Conservation (phyloP, 306 rosid genomes). For the apple (Malus domestica) region DNA sequence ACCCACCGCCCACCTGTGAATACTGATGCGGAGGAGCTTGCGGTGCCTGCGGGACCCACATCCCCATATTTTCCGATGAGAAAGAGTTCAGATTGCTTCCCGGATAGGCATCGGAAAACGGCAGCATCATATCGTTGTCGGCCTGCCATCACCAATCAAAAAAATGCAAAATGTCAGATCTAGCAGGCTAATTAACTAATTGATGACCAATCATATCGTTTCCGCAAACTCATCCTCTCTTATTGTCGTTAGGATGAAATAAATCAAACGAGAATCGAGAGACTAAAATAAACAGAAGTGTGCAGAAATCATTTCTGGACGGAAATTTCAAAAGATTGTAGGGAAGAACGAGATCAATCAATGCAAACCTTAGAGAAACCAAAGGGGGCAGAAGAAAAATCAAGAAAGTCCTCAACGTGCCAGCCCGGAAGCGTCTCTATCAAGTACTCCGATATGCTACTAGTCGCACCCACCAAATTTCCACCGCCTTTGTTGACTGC, state of each 20-base stretch:
- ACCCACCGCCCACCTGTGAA: constrained; percentile 25
- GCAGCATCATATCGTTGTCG: constrained; percentile 20
- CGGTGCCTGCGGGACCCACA: constrained; percentile 82
- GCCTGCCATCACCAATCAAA: constrained; percentile 24
- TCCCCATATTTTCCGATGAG: constrained; percentile 33
- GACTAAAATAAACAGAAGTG: neutral
- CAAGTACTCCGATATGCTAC: constrained; percentile 81
- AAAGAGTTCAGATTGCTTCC: constrained; percentile 28
- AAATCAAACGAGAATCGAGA: no score
- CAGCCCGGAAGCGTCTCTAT: constrained; percentile 91
- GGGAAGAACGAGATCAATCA: neutral
- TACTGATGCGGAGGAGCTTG: constrained; percentile 14
- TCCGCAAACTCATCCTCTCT: no score
- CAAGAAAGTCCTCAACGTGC: constrained; percentile 85
- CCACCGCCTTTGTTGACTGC: neutral
- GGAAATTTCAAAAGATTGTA: neutral
- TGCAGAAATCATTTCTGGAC: neutral
- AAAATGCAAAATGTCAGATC: neutral
- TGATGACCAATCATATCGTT: neutral
- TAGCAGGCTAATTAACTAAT: neutral
- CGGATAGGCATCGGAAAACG: constrained; percentile 32
- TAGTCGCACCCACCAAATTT: constrained; percentile 4
- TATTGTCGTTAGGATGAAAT: no score
- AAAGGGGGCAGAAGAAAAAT: constrained; percentile 38
- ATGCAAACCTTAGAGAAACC: constrained; percentile 56